A percentile compares a stretch with the other conserved stretches of the same genome.
Conservation (phyloP, 1,139 yeast genomes). For the Scheffersomyces illinoinensis region DNA sequence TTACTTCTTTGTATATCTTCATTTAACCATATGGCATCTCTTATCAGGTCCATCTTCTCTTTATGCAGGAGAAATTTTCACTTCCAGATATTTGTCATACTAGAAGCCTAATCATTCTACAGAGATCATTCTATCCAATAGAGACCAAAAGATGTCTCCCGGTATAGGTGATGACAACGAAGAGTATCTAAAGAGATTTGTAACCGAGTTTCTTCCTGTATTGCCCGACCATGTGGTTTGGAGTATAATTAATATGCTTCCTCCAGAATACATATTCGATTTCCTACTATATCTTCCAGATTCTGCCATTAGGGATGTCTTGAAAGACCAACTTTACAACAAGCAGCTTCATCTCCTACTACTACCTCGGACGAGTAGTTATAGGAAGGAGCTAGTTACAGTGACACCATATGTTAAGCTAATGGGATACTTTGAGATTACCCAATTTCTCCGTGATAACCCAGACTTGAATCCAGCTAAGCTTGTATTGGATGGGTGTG, state of each 20-base stretch:
- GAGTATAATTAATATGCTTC: constrained; percentile 22
- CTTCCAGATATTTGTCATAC: neutral
- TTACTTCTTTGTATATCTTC: neutral
- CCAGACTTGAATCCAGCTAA: constrained; percentile 29
- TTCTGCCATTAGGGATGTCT: constrained; percentile 16
- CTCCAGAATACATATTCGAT: constrained; percentile 28
- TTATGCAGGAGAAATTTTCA: neutral
- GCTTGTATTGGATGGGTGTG: constrained; percentile 31
- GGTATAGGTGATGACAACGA: neutral
- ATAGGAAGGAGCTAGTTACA: neutral
- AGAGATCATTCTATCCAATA: neutral
- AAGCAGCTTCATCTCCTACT: constrained; percentile 28
- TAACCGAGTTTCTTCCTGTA: constrained; percentile 15
- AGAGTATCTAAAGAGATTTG: constrained; percentile 7
- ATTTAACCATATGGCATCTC: neutral
- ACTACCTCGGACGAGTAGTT: neutral
- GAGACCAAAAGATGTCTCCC: neutral
- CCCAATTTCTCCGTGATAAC: constrained; percentile 28
- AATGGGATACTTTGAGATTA: constrained; percentile 31
- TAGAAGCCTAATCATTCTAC: neutral
- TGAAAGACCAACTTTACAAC: constrained; percentile 27
- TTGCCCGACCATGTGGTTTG: constrained; percentile 32
- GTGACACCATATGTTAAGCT: constrained; percentile 18
- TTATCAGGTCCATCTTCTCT: neutral
- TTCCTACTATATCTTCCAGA: constrained; percentile 18